Conservation (phyloP, 257 asterid species). For the Voacanga thouarsii region DNA sequence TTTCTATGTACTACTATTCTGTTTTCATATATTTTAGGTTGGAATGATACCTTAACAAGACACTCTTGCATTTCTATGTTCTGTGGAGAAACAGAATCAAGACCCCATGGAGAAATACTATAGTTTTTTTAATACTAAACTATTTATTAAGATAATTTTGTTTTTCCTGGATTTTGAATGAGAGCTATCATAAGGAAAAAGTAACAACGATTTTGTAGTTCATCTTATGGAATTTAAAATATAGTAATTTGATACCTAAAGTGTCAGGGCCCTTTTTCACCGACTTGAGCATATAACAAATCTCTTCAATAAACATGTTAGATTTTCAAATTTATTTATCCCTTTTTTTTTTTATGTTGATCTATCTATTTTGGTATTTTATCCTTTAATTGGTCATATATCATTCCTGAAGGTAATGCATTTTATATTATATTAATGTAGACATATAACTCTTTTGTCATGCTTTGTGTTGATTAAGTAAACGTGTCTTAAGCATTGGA, state of each 20-base stretch:
- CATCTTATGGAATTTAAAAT: no score
- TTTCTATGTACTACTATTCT: neutral
- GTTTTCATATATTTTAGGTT: neutral
- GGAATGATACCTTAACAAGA: no score
- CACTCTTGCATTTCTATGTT: neutral
- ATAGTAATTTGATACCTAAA: no score
- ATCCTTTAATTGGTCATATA: neutral
- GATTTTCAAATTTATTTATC: no score
- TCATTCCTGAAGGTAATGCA: neutral
- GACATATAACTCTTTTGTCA: neutral
- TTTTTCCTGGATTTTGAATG: no score
- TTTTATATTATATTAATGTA: neutral
- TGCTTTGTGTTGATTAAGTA: neutral
- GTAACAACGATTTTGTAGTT: no score
- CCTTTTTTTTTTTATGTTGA: neutral
- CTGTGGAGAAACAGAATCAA: neutral
- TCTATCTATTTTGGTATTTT: neutral
- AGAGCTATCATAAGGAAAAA: no score
- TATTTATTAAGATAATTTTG: neutral
- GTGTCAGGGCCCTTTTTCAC: no score
- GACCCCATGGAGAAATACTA: neutral
- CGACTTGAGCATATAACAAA: no score
- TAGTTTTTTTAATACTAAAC: neutral
- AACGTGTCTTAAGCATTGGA: neutral
- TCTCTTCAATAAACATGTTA: no score